A percentile compares a stretch with the other conserved stretches of the same genome.
phyloP scores from a whole-genome alignment of 495 filamentous ascomycete genomes.

The Aspergillus campestris region DNA sequence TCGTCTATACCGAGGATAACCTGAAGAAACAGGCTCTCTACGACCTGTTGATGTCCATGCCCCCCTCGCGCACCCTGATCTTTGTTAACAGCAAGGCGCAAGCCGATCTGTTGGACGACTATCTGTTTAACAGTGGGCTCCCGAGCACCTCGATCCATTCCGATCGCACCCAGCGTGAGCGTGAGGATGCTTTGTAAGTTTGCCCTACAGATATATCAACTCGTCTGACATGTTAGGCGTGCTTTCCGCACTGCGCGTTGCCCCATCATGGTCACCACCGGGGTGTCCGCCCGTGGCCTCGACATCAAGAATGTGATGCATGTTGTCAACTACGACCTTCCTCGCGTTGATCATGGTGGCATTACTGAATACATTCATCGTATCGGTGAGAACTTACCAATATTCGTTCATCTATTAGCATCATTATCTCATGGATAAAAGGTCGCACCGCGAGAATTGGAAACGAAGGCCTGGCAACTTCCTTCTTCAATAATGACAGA shows the following conservation, averaged over 20 bases:
- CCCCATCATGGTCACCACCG: conserved; percentile 79
- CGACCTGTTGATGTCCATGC: conserved; percentile 59
- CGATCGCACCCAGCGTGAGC: conserved; percentile 82
- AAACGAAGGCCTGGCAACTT: conserved; percentile 74
- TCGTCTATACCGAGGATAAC: conserved; percentile 52
- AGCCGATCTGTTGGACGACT: conserved; percentile 81
- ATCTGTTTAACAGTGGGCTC: conserved; percentile 65
- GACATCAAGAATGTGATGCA: conserved; percentile 82
- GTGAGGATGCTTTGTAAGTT: conserved; percentile 81
- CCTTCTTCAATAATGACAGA: conserved; percentile 68
- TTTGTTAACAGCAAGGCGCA: conserved; percentile 76
- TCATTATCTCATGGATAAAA: conserved; percentile 21
- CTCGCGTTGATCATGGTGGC: conserved; percentile 59
- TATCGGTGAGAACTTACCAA: conserved; percentile 54
- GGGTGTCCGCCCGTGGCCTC: conserved; percentile 79
- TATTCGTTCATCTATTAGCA: conserved; percentile 3
- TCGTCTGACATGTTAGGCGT: conserved; percentile 38
- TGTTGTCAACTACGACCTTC: conserved; percentile 89
- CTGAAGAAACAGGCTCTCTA: conserved; percentile 62
- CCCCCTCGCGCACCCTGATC: conserved; percentile 74
- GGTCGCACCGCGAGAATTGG: conserved; percentile 93
- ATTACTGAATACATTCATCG: conserved; percentile 92
- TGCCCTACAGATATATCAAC: not conserved
- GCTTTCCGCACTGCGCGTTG: conserved; percentile 65
- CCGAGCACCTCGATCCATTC: conserved; percentile 81